Evolutionary conservation across 805 yeast species (phyloP).

Genomic region (Priceomyces haplophilus): DNA sequence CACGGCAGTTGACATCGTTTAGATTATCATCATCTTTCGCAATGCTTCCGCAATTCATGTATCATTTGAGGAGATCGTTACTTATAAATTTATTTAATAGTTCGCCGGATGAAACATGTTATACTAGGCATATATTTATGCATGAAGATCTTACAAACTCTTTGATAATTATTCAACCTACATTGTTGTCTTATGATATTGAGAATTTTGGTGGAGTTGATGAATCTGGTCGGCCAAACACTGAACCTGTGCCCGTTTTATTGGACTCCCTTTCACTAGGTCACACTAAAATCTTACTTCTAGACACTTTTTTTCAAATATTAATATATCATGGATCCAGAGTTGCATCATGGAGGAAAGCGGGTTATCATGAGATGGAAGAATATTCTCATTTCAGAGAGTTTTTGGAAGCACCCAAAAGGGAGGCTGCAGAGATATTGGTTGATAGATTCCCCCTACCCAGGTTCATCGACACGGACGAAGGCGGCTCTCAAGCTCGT

Average conservation of each 20-base stretch:
- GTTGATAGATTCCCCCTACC: constrained; percentile 71
- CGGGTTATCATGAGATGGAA: constrained; percentile 58
- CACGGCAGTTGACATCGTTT: constrained; percentile 48
- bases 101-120: constrained; percentile 72
- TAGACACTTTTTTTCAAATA: constrained; percentile 70
- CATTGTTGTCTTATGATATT: constrained; percentile 56
- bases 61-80: constrained; percentile 63
- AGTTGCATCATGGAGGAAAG: constrained; percentile 65
- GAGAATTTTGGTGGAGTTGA: constrained; percentile 37
- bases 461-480: constrained; percentile 68
- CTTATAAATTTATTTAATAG: constrained; percentile 64
- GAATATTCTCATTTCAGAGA: constrained; percentile 59
- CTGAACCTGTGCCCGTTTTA: constrained; percentile 61
- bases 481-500: constrained; percentile 74
- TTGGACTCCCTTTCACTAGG: constrained; percentile 62
- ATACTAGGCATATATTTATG: constrained; percentile 57
- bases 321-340: constrained; percentile 64
- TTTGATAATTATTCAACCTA: constrained; percentile 67
- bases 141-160: constrained; percentile 61
- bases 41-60: constrained; percentile 64
- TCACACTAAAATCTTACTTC: constrained; percentile 52
- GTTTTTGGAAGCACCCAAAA: constrained; percentile 58
- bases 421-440: constrained; percentile 62
- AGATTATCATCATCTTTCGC: constrained; percentile 48
- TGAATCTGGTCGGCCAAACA: constrained; percentile 27